Percentiles rank a stretch among this genome's conserved stretches.
Conservation (phyloP, 495 filamentous ascomycete species). For the Tuber borchii region DNA sequence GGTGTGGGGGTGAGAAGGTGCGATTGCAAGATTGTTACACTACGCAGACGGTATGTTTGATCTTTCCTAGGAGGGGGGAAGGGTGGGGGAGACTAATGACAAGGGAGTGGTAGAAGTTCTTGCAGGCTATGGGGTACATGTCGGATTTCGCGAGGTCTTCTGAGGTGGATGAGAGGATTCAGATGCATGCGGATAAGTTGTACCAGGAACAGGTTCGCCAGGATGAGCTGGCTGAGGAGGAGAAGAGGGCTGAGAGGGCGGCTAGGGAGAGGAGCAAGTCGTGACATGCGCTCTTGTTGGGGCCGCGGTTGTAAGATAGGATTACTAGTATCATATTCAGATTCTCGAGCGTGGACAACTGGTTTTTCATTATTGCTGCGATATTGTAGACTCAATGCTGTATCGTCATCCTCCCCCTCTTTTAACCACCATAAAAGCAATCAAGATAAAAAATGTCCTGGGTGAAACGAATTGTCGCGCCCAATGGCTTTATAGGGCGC, state of each 20-base stretch:
- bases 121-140: slow-evolving; percentile 88
- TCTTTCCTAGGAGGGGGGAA: background rate
- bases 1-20: slow-evolving; percentile 67
- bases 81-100: slow-evolving; percentile 4
- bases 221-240: slow-evolving; percentile 27
- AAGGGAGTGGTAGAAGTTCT: slow-evolving; percentile 56
- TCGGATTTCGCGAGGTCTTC: slow-evolving; percentile 55
- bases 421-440: background rate
- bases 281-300: slow-evolving; percentile 5
- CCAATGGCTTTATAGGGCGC: slow-evolving; percentile 27
- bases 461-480: slow-evolving; percentile 38
- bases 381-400: background rate
- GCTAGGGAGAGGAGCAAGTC: slow-evolving; percentile 12
- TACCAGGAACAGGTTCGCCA: slow-evolving; percentile 41
- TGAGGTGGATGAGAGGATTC: slow-evolving; percentile 77
- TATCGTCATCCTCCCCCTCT: background rate
- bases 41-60: slow-evolving; percentile 62
- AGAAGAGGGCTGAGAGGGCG: slow-evolving; percentile 5
- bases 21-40: slow-evolving; percentile 72
- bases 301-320: background rate
- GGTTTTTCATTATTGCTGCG: background rate
- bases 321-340: background rate
- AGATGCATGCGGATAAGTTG: slow-evolving; percentile 57
- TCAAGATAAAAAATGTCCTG: slow-evolving; percentile 18
- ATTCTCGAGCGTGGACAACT: background rate